Evolutionary conservation across 2,329 filamentous ascomycete genomes (phyloP).

Genomic region (Bipolaris zeicola): DNA sequence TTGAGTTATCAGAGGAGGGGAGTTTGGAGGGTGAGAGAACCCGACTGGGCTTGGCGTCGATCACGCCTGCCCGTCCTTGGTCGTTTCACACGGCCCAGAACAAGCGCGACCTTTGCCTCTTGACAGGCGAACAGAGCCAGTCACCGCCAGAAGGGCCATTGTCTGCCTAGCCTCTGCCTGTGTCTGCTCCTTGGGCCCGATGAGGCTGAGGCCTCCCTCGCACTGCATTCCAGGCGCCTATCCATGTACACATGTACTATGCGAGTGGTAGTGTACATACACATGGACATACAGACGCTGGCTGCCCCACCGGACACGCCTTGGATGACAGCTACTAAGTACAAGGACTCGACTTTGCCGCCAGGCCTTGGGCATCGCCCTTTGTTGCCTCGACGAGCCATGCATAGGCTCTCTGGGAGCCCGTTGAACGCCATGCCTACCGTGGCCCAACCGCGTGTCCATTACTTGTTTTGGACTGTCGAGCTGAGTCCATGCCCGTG

Average conservation of each 20-base stretch:
- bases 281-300: background rate
- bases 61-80: slow-evolving; percentile 32
- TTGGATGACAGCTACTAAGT: slow-evolving; percentile 22
- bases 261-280: background rate
- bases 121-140: slow-evolving; percentile 17
- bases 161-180: background rate
- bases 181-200: background rate
- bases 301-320: slow-evolving; percentile 28
- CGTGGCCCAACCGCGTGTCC: background rate
- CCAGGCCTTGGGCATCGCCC: slow-evolving; percentile 14
- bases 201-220: background rate
- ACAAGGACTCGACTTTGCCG: slow-evolving; percentile 11
- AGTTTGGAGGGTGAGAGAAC: slow-evolving; percentile 29
- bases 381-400: background rate
- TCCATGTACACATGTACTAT: background rate
- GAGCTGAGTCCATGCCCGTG: background rate
- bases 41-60: slow-evolving; percentile 32
- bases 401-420: background rate
- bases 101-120: slow-evolving; percentile 24
- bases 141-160: slow-evolving; percentile 18
- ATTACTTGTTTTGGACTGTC: background rate
- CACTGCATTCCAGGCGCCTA: background rate
- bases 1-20: slow-evolving; percentile 36
- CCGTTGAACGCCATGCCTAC: background rate
- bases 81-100: slow-evolving; percentile 35